These are phyloP conservation scores for Claviceps lovelessii DNA, from an alignment of 2,329 filamentous ascomycete species.

Conservation along the genomic window DNA sequence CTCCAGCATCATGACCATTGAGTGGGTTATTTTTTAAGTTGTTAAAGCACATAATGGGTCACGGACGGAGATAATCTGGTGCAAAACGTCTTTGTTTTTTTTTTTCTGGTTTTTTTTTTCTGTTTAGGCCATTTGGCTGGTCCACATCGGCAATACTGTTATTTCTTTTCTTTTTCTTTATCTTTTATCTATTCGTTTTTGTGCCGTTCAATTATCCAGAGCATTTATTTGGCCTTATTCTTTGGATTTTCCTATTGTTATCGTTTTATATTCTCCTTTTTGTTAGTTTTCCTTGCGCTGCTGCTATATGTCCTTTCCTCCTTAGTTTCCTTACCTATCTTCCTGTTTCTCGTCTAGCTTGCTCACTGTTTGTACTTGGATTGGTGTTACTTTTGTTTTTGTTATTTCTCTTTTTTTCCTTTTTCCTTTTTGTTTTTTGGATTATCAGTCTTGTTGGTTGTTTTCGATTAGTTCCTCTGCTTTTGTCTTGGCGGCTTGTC, in stretches of 20 bases:
- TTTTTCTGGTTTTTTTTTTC: neutral
- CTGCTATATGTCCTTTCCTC: neutral
- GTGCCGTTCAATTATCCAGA: neutral
- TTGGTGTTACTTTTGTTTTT: neutral
- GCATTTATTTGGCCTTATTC: neutral
- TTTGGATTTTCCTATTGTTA: neutral
- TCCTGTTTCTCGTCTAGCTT: neutral
- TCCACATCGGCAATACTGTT: slow-evolving; percentile 29
- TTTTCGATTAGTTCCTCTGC: slow-evolving; percentile 9
- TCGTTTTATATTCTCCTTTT: neutral
- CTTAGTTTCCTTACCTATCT: neutral
- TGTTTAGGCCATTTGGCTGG: slow-evolving; percentile 32
- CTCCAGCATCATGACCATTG: slow-evolving; percentile 5
- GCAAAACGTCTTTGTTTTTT: slow-evolving; percentile 6
- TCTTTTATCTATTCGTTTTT: neutral
- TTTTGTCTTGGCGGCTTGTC: slow-evolving; percentile 9
- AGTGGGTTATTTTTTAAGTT: slow-evolving; percentile 13
- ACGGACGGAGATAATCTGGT: slow-evolving; percentile 13
- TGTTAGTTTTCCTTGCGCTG: neutral
- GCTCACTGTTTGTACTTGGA: neutral
- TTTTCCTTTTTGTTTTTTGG: neutral
- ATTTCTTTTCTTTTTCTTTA: neutral
- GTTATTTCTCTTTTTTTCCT: neutral
- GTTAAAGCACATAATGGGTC: slow-evolving; percentile 12
- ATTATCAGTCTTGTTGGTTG: neutral